Conservation (phyloP, 768 basidiomycete genomes). For the Daedaleopsis sinensis region DNA sequence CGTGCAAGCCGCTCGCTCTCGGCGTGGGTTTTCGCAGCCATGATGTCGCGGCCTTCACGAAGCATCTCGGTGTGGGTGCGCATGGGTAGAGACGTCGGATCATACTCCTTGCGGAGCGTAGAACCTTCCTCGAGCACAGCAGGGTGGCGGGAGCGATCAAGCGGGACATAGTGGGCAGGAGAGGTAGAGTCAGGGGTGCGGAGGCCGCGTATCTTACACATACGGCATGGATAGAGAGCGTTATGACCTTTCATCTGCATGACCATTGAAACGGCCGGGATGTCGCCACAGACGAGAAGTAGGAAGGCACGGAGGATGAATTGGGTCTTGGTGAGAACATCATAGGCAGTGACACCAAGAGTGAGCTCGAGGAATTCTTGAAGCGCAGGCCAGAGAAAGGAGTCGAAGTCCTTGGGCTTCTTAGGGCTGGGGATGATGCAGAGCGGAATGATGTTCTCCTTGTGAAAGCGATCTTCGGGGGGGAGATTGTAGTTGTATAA, state of each 20-base stretch:
- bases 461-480: slow-evolving; percentile 23
- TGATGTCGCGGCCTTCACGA: not conserved
- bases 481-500: slow-evolving; percentile 41
- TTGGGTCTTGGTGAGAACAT: slow-evolving; percentile 1
- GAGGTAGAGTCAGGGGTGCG: slow-evolving; percentile 2
- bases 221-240: slow-evolving; percentile 26
- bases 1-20: slow-evolving; percentile 18
- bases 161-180: slow-evolving; percentile 22
- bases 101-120: not conserved
- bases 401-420: slow-evolving; percentile 18
- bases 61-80: slow-evolving; percentile 22
- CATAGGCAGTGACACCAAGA: slow-evolving; percentile 24
- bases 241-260: slow-evolving; percentile 35
- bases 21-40: slow-evolving; percentile 9
- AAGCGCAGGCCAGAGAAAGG: slow-evolving; percentile 30
- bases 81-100: slow-evolving; percentile 18
- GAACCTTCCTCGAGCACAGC: not conserved
- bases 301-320: slow-evolving; percentile 30
- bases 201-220: slow-evolving; percentile 29
- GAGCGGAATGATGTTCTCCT: slow-evolving; percentile 17
- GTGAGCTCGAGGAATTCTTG: slow-evolving; percentile 31
- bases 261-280: slow-evolving; percentile 30
- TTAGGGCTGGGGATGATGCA: slow-evolving; percentile 25
- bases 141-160: slow-evolving; percentile 14
- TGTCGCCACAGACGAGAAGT: slow-evolving; percentile 30